phyloP scores from a whole-genome alignment of 768 basidiomycete species.

The Asterophora lycoperdoides region DNA sequence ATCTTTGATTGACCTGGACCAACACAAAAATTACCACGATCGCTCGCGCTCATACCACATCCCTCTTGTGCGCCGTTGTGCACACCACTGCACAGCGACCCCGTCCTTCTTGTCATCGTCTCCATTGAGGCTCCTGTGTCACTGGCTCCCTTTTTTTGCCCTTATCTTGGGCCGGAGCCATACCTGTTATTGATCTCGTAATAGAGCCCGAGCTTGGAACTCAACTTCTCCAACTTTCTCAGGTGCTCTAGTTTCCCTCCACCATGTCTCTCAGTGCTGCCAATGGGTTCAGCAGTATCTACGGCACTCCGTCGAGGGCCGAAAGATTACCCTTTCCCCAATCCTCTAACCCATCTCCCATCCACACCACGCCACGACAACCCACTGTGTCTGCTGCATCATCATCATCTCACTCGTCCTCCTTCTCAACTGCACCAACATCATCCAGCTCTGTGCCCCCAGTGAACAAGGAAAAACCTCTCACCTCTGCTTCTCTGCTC shows the following conservation, averaged over 20 bases:
- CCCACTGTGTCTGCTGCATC: conserved; percentile 6
- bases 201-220: conserved; percentile 9
- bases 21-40: conserved; percentile 18
- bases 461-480: conserved; percentile 16
- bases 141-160: not conserved
- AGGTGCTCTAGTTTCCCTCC: conserved; percentile 8
- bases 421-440: conserved; percentile 12
- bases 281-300: conserved; percentile 16
- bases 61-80: conserved; percentile 8
- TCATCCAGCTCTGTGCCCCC: conserved; percentile 9
- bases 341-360: conserved; percentile 31
- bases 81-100: conserved; percentile 11
- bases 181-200: conserved; percentile 6
- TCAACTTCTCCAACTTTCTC: conserved; percentile 11
- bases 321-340: conserved; percentile 35
- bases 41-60: conserved; percentile 5
- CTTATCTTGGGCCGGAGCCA: not conserved
- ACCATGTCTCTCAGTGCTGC: conserved; percentile 17
- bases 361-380: conserved; percentile 20
- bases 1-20: no score
- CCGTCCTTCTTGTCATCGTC: not conserved
- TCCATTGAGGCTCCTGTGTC: not conserved
- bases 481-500: conserved; percentile 38
- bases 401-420: conserved; percentile 13
- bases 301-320: conserved; percentile 29